Base-by-base conservation (phyloP, 2,329 filamentous ascomycete species). In the Ascochyta fabae region DNA sequence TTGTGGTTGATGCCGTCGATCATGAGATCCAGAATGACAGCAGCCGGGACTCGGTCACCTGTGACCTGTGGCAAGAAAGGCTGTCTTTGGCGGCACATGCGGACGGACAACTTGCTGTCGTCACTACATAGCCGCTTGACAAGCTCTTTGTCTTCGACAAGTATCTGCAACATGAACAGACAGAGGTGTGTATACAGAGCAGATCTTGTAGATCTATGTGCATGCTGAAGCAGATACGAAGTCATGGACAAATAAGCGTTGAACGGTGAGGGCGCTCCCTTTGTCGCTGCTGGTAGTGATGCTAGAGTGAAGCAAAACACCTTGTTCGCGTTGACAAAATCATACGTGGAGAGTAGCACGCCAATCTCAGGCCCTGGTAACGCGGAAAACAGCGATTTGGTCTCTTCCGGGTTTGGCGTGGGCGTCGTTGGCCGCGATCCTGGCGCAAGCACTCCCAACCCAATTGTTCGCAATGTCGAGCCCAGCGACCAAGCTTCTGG, bases 1-100 rank as follows among this genome's bases (percentile, higher is more conserved):
- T 99, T 99, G 77, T 99, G 95, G 67, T 93, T 96, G 65, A 98
- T 88, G 4, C 90, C 91, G 72, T 98, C 94, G 31, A 96, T 84
- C 82, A 96, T 88, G 22, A 91, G 86, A 71, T 99, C 95, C 45
- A 99, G 80, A 15, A 98, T 84, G 31, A 87, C 85, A 3, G 90
- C 86, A 6, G 89, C 88, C 12, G 95, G 81, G 15, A 92, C 82
- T 35, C 94, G 85, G 16, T 96, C 88, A 1, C 85, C 85, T 43
- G 84, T 84, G 24, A 91, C 85, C 0, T 90, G 73, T 0, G 94
- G 95, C 7, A 98, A 81, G 71, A 90, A 91, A 0, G 95, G 95
- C 56, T 92, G 88, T 54, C 93, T 84, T 75, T 99, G 95, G 24
- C 95, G 88, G 75, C 94, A 97, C 33, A 98, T 81, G 22, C 95